These are phyloP conservation scores for Limnomonas spitsbergensis DNA, from an alignment of 139 green algal species.

Conservation along the genomic window DNA sequence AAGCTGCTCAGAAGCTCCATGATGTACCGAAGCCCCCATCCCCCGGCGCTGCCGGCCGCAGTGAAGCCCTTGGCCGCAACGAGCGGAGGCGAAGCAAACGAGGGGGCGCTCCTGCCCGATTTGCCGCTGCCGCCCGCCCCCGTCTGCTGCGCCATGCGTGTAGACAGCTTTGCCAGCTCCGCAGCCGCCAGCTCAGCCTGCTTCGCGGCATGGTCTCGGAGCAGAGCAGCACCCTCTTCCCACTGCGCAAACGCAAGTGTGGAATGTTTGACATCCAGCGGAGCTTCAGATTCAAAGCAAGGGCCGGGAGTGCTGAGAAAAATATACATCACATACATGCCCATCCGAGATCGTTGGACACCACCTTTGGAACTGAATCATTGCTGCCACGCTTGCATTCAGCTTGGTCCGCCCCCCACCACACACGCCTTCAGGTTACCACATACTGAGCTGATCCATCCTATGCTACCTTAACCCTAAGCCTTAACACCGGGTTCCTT, in stretches of 20 bases:
- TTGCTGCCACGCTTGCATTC: too few species aligned
- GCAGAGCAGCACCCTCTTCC: constrained; percentile 48
- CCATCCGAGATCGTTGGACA: too few species aligned
- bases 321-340: too few species aligned
- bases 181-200: constrained; percentile 69
- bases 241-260: constrained; percentile 38
- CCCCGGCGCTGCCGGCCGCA: not conserved
- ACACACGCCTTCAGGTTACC: too few species aligned
- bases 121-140: not conserved
- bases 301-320: too few species aligned
- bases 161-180: constrained; percentile 61
- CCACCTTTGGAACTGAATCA: too few species aligned
- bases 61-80: not conserved
- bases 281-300: too few species aligned
- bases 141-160: constrained; percentile 23
- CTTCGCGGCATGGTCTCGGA: constrained; percentile 62
- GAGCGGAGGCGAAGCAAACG: not conserved
- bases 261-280: too few species aligned
- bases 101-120: not conserved
- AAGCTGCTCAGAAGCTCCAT: constrained; percentile 53
- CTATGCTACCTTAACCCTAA: too few species aligned
- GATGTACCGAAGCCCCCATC: constrained; percentile 22
- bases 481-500: too few species aligned
- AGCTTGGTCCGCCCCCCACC: too few species aligned
- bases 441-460: too few species aligned